Conservation (phyloP, 768 basidiomycete genomes). For the Cyathus striatus region DNA sequence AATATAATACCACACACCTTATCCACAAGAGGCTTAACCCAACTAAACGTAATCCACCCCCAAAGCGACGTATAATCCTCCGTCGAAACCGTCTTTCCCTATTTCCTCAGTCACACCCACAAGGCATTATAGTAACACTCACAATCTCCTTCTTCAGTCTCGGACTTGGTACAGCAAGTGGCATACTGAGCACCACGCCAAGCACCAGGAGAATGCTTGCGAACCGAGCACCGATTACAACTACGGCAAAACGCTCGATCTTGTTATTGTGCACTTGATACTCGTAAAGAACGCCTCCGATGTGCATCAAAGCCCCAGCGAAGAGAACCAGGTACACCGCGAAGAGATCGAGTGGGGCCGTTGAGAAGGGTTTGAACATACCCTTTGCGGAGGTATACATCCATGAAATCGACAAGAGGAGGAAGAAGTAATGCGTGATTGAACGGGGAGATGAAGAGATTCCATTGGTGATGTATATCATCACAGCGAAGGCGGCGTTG, state of each 20-base stretch:
- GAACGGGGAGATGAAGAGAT: too few relatives aligned
- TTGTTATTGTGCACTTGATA: slow-evolving; percentile 35
- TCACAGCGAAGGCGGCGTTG: slow-evolving; percentile 21
- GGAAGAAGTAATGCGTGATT: slow-evolving; percentile 43
- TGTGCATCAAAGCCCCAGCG: slow-evolving; percentile 36
- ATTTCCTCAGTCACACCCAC: too few relatives aligned
- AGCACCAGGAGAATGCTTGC: slow-evolving; percentile 35
- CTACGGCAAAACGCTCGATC: slow-evolving; percentile 34
- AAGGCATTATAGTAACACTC: too few relatives aligned
- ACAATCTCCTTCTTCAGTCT: slow-evolving; percentile 59
- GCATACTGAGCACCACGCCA: background rate
- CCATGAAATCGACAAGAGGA: slow-evolving; percentile 57
- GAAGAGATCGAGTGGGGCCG: slow-evolving; percentile 64
- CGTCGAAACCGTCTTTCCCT: slow-evolving; percentile 10
- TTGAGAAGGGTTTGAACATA: slow-evolving; percentile 44
- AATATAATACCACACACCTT: slow-evolving; percentile 29
- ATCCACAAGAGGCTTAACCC: slow-evolving; percentile 63
- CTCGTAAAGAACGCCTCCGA: slow-evolving; percentile 54
- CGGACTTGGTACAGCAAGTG: background rate
- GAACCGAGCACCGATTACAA: slow-evolving; percentile 19
- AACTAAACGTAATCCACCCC: slow-evolving; percentile 68
- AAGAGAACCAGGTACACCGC: slow-evolving; percentile 49
- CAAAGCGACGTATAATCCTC: slow-evolving; percentile 75
- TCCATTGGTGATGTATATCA: slow-evolving; percentile 17
- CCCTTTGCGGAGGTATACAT: slow-evolving; percentile 59